phyloP scores from a whole-genome alignment of 2,329 filamentous ascomycete species.

The Podosphaera aphanis region DNA sequence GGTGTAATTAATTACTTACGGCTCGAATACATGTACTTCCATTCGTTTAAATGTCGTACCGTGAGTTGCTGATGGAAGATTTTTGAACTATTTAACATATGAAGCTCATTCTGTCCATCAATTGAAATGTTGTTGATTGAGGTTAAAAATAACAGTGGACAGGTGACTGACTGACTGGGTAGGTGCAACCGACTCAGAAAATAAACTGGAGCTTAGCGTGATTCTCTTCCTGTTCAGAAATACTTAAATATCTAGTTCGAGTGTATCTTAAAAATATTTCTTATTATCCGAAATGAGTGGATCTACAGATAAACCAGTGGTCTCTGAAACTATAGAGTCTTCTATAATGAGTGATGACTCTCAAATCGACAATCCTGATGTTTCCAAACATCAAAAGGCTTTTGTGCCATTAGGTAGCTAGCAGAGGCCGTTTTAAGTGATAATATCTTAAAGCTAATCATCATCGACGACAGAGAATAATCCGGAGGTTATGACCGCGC shows the following conservation, averaged over 20 bases:
- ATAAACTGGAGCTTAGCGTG: not conserved
- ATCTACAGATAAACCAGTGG: not conserved
- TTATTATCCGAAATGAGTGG: not conserved
- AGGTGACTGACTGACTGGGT: no score
- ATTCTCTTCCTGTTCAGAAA: not conserved
- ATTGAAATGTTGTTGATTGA: no score
- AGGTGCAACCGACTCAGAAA: no score
- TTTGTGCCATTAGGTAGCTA: slow-evolving; percentile 15
- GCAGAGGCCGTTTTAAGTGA: not conserved
- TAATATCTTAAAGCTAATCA: not conserved
- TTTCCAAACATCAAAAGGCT: slow-evolving; percentile 13
- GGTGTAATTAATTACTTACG: no score
- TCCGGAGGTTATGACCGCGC: slow-evolving; percentile 66
- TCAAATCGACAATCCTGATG: slow-evolving; percentile 11
- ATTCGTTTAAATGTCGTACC: no score
- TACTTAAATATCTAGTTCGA: not conserved
- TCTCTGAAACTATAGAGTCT: not conserved
- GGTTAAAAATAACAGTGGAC: no score
- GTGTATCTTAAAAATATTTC: not conserved
- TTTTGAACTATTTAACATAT: no score
- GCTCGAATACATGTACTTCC: no score
- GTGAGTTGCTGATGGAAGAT: no score
- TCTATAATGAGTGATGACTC: not conserved
- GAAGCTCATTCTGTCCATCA: no score
- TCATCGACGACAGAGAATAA: slow-evolving; percentile 32